These are phyloP conservation scores for Russula virescens DNA, from an alignment of 768 basidiomycete genomes.

Conservation along the genomic window DNA sequence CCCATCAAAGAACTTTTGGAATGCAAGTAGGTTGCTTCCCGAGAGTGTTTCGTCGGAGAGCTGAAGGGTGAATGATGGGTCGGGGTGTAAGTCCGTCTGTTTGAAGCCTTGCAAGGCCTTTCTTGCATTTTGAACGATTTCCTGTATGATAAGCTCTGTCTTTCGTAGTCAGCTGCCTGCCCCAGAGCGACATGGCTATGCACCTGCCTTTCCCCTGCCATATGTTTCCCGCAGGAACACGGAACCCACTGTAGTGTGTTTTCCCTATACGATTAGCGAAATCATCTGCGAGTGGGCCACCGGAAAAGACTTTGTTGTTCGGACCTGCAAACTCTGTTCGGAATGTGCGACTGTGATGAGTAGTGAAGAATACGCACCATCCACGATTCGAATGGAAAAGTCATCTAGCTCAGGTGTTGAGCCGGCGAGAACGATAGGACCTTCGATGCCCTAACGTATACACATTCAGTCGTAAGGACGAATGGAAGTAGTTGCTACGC, in stretches of 20 bases:
- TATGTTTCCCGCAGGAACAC: slow-evolving; percentile 54
- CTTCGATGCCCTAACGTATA: slow-evolving; percentile 59
- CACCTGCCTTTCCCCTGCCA: slow-evolving; percentile 81
- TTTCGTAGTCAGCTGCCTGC: neutral
- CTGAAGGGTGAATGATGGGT: slow-evolving; percentile 74
- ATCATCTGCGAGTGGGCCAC: slow-evolving; percentile 49
- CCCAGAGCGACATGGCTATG: neutral
- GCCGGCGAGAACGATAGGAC: slow-evolving; percentile 64
- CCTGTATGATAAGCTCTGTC: slow-evolving; percentile 58
- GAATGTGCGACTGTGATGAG: neutral
- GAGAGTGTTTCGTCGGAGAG: slow-evolving; percentile 68
- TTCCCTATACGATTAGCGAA: slow-evolving; percentile 63
- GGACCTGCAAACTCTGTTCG: slow-evolving; percentile 39
- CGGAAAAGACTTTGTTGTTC: slow-evolving; percentile 46
- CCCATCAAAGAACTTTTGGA: slow-evolving; percentile 83
- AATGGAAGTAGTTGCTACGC: slow-evolving; percentile 25
- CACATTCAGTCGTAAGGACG: neutral
- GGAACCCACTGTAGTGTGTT: slow-evolving; percentile 63
- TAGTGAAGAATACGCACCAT: slow-evolving; percentile 47
- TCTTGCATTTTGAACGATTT: slow-evolving; percentile 53
- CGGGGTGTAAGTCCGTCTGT: slow-evolving; percentile 46
- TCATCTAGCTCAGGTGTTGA: slow-evolving; percentile 74
- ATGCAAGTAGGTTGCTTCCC: slow-evolving; percentile 75
- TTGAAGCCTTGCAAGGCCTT: slow-evolving; percentile 52
- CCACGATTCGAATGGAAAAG: slow-evolving; percentile 72